phyloP scores from a whole-genome alignment of 768 basidiomycete species.

The Pholiota microspora region DNA sequence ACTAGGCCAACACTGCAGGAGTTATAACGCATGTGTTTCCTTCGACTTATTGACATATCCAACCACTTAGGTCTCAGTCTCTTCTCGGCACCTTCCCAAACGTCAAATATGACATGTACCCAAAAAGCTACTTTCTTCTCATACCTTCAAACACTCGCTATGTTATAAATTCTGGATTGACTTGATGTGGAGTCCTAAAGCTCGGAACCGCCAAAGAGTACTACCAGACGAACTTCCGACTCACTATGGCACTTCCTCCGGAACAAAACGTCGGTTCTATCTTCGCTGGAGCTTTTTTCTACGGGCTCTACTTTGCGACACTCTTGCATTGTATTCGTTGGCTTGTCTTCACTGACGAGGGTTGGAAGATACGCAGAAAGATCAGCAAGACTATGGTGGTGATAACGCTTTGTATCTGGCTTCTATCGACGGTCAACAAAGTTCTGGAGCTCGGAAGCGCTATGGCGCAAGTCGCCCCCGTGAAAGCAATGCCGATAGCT shows the following conservation, averaged over 20 bases:
- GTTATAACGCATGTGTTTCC: no score
- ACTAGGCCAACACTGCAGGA: no score
- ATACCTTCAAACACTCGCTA: neutral
- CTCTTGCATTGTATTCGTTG: constrained; percentile 10
- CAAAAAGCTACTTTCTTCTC: neutral
- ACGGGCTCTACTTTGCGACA: constrained; percentile 9
- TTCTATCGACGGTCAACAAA: constrained; percentile 1
- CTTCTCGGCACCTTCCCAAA: no score
- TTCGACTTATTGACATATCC: no score
- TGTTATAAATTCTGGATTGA: neutral
- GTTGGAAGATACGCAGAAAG: constrained; percentile 5
- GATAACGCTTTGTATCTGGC: constrained; percentile 1
- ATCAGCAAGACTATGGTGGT: constrained; percentile 7
- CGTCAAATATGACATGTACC: neutral
- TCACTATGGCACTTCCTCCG: neutral
- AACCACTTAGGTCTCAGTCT: no score
- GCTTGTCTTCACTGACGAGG: constrained; percentile 12
- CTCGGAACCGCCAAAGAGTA: neutral
- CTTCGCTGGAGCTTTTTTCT: constrained; percentile 2
- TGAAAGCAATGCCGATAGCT: neutral
- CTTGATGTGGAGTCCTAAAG: no score
- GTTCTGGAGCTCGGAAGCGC: neutral
- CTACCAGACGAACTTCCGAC: neutral
- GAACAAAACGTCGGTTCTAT: neutral
- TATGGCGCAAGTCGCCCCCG: neutral